These are phyloP conservation scores for Leccinum fibrillosum DNA, from an alignment of 768 basidiomycete genomes.

Conservation along the genomic window DNA sequence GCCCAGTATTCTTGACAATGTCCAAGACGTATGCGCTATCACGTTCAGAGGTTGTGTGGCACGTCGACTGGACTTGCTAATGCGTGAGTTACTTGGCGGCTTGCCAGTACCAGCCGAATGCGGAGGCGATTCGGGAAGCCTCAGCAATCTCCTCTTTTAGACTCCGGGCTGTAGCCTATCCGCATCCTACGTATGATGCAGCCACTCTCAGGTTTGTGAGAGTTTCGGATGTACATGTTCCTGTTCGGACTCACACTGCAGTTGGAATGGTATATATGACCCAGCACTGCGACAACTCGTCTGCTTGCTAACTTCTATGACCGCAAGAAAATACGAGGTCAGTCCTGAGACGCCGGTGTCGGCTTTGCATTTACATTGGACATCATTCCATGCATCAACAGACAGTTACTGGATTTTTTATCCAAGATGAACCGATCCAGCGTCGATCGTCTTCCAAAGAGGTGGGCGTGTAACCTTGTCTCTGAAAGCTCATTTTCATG, in stretches of 20 bases:
- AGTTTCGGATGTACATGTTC: neutral
- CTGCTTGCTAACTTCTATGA: neutral
- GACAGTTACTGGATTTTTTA: slow-evolving; percentile 4
- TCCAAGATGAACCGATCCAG: slow-evolving; percentile 6
- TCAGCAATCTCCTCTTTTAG: no score
- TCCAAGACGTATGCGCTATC: neutral
- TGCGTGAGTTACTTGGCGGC: no score
- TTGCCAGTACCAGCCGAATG: no score
- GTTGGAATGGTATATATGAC: neutral
- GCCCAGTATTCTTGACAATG: neutral
- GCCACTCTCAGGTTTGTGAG: neutral
- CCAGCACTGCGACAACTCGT: neutral
- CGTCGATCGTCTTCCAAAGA: neutral
- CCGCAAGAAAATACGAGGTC: neutral
- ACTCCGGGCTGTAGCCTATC: no score
- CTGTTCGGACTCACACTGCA: neutral
- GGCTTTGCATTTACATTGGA: neutral
- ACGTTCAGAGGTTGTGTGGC: neutral
- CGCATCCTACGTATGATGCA: no score
- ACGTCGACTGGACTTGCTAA: neutral
- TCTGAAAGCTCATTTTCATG: neutral
- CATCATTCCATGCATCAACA: neutral
- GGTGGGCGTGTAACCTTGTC: neutral
- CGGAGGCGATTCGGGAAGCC: no score
- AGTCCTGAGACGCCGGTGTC: no score